Conservation (phyloP, 116 monocot genomes). For the Dioscorea cayenensis region DNA sequence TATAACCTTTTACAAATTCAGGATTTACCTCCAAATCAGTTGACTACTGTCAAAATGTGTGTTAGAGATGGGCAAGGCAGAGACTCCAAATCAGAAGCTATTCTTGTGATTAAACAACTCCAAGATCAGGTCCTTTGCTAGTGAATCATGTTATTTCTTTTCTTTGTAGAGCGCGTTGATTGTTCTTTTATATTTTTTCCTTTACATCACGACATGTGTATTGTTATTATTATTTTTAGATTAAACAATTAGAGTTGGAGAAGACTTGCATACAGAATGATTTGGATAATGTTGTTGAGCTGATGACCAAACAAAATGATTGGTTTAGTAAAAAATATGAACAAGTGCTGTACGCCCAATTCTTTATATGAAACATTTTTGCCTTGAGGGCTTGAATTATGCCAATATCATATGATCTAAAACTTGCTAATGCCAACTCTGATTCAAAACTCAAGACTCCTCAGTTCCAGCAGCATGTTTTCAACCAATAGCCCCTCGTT, state of each 20-base stretch:
- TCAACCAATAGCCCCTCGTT: too few species aligned
- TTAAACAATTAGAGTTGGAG: slow-evolving; percentile 48
- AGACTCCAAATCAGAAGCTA: slow-evolving; percentile 49
- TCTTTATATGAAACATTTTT: not conserved
- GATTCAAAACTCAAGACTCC: too few species aligned
- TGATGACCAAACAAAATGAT: slow-evolving; percentile 54
- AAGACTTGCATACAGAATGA: slow-evolving; percentile 32
- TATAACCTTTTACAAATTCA: slow-evolving; percentile 1
- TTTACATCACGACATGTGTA: not conserved
- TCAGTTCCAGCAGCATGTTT: too few species aligned
- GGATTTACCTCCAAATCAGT: slow-evolving; percentile 12
- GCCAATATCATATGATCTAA: too few species aligned
- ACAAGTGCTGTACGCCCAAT: slow-evolving; percentile 37
- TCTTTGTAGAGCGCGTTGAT: not conserved
- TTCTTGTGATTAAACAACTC: slow-evolving; percentile 57
- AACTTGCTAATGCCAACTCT: too few species aligned
- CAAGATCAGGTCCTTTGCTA: slow-evolving; percentile 46
- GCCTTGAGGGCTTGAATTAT: not conserved
- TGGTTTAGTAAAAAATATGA: slow-evolving; percentile 48
- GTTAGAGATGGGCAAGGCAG: slow-evolving; percentile 12
- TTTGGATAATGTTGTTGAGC: slow-evolving; percentile 48
- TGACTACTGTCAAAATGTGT: slow-evolving; percentile 2
- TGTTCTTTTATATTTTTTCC: not conserved
- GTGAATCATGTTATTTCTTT: not conserved
- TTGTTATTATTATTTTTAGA: slow-evolving; percentile 21